A percentile compares a stretch with the other conserved stretches of the same genome.
Conservation (phyloP, 1,284 basidiomycete genomes). For the Papiliotrema nemorosa region DNA sequence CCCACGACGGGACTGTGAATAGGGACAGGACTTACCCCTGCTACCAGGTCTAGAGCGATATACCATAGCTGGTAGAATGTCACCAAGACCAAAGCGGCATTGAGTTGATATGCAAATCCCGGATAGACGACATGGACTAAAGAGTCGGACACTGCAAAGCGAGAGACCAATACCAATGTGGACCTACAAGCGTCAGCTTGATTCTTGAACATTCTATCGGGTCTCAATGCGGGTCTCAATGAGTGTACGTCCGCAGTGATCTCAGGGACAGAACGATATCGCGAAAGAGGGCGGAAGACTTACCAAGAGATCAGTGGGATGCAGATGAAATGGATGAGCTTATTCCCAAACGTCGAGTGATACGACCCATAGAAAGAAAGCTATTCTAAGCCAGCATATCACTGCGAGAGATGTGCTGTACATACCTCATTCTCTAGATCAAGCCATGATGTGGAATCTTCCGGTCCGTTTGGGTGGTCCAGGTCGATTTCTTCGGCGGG, state of each 20-base stretch:
- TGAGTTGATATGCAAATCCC: conserved; percentile 67
- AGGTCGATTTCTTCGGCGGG: conserved; percentile 20
- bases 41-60: conserved; percentile 67
- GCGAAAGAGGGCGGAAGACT: conserved; percentile 27
- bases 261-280: not conserved
- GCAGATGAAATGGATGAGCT: conserved; percentile 73
- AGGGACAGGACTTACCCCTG: conserved; percentile 65
- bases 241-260: not conserved
- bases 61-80: conserved; percentile 68
- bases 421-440: conserved; percentile 9
- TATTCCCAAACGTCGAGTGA: conserved; percentile 73
- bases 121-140: conserved; percentile 56
- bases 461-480: conserved; percentile 9
- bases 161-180: conserved; percentile 57
- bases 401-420: not conserved
- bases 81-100: conserved; percentile 59
- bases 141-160: conserved; percentile 57
- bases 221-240: not conserved
- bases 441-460: not conserved
- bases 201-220: too few species aligned
- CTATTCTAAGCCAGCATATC: conserved; percentile 47
- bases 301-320: conserved; percentile 80
- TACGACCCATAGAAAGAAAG: conserved; percentile 85
- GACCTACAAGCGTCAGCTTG: conserved; percentile 65
- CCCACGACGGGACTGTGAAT: not conserved